Percentiles rank a stretch among this genome's conserved stretches.
phyloP scores from a whole-genome alignment of 805 yeast genomes.

The Wickerhamomyces subpelliculosus region DNA sequence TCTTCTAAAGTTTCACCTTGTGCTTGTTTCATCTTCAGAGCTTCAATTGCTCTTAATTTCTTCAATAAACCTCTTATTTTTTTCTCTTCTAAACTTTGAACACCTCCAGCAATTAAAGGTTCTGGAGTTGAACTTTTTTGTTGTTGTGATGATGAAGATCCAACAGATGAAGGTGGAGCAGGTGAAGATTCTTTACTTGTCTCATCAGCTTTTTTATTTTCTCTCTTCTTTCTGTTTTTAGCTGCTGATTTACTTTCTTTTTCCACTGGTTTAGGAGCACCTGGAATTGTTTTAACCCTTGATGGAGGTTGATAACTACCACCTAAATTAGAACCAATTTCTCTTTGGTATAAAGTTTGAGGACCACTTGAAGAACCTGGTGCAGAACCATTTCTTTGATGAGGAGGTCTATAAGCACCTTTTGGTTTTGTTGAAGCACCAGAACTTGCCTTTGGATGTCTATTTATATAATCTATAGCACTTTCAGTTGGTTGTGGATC shows the following conservation, averaged over 20 bases:
- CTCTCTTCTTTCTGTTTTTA: slow-evolving; percentile 72
- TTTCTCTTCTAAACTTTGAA: slow-evolving; percentile 77
- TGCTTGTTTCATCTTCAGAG: slow-evolving; percentile 77
- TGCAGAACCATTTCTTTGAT: slow-evolving; percentile 49
- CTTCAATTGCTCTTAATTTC: slow-evolving; percentile 93
- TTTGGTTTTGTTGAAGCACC: slow-evolving; percentile 47
- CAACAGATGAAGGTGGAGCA: slow-evolving; percentile 11
- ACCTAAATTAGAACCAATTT: slow-evolving; percentile 27
- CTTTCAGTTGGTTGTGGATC: slow-evolving; percentile 67
- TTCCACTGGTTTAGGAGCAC: slow-evolving; percentile 40
- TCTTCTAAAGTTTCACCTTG: slow-evolving; percentile 82
- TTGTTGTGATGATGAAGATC: slow-evolving; percentile 9
- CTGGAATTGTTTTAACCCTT: slow-evolving; percentile 47
- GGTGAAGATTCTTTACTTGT: slow-evolving; percentile 4
- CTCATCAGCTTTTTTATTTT: slow-evolving; percentile 39
- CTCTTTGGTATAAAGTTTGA: slow-evolving; percentile 54
- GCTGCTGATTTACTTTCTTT: slow-evolving; percentile 59
- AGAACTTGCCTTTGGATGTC: slow-evolving; percentile 27
- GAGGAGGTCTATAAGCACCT: slow-evolving; percentile 97
- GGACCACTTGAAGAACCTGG: slow-evolving; percentile 16
- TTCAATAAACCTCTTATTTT: slow-evolving; percentile 85
- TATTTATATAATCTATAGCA: slow-evolving; percentile 48
- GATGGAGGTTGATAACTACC: slow-evolving; percentile 23
- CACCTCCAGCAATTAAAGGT: slow-evolving; percentile 52
- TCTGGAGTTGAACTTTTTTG: slow-evolving; percentile 11